phyloP scores from a whole-genome alignment of 2,329 filamentous ascomycete genomes.

The Leptosphaerulina australis region DNA sequence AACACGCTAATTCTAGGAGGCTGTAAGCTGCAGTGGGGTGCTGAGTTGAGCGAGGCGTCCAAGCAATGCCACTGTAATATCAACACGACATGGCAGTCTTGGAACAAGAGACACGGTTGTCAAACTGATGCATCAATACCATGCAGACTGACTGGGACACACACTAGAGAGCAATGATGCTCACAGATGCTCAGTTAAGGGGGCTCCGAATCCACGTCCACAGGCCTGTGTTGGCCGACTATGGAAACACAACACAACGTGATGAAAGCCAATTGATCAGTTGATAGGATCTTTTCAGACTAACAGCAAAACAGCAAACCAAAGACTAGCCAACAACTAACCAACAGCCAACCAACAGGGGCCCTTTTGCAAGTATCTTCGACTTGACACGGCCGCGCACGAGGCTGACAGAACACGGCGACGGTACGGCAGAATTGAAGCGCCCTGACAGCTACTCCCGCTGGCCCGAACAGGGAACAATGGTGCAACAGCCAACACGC shows the following conservation, averaged over 20 bases:
- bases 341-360: not conserved
- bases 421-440: slow-evolving; percentile 22
- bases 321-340: not conserved
- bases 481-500: slow-evolving; percentile 22
- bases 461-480: slow-evolving; percentile 27
- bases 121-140: slow-evolving; percentile 10
- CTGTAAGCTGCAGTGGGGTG: not conserved
- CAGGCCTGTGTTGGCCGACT: not conserved
- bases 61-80: slow-evolving; percentile 24
- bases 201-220: not conserved
- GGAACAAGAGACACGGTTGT: slow-evolving; percentile 3
- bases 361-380: not conserved
- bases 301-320: too few relatives aligned
- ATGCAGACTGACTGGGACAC: not conserved
- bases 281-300: not conserved
- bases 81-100: slow-evolving; percentile 11
- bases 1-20: not conserved
- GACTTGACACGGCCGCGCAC: slow-evolving; percentile 8
- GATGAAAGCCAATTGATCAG: not conserved
- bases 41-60: not conserved
- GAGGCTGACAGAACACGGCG: slow-evolving; percentile 8
- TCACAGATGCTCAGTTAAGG: not conserved
- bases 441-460: slow-evolving; percentile 26
- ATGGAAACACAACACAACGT: not conserved
- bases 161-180: not conserved